Evolutionary conservation across 176 grass and related monocot genomes (phyloP).

Genomic region (Lolium multiflorum): DNA sequence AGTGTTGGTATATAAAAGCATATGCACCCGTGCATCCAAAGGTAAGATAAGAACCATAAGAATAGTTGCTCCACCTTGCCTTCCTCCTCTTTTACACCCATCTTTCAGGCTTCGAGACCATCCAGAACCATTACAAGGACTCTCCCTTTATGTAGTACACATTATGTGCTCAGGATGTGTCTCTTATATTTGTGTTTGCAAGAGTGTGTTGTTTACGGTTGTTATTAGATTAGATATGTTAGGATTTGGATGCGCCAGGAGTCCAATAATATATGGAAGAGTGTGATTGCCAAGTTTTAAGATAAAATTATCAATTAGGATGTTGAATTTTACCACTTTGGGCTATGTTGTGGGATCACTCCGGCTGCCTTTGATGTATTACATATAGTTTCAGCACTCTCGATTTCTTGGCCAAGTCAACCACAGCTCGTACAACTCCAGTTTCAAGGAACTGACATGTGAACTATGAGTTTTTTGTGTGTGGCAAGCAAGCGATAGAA

Average conservation of each 20-base stretch:
- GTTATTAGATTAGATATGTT: not conserved
- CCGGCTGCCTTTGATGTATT: not conserved
- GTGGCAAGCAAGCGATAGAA: too few relatives aligned
- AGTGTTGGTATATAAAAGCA: not conserved
- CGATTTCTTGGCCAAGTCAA: too few relatives aligned
- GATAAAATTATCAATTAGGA: not conserved
- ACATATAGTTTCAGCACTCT: too few relatives aligned
- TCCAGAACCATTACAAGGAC: not conserved
- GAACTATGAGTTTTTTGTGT: too few relatives aligned
- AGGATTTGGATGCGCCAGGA: not conserved
- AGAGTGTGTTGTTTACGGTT: not conserved
- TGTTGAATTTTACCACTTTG: not conserved
- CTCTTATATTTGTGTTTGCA: not conserved
- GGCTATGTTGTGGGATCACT: not conserved
- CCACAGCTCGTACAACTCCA: too few relatives aligned
- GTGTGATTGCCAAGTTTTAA: not conserved
- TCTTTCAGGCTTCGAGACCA: not conserved
- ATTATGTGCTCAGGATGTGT: not conserved
- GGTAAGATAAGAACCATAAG: not conserved
- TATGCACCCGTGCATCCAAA: not conserved
- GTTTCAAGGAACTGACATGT: too few relatives aligned
- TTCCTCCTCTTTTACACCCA: not conserved
- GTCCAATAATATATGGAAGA: not conserved
- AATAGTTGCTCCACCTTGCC: too few relatives aligned
- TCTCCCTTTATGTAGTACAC: not conserved